phyloP scores from a whole-genome alignment of 208 protist genomes.

The Zelonia costaricensis region DNA sequence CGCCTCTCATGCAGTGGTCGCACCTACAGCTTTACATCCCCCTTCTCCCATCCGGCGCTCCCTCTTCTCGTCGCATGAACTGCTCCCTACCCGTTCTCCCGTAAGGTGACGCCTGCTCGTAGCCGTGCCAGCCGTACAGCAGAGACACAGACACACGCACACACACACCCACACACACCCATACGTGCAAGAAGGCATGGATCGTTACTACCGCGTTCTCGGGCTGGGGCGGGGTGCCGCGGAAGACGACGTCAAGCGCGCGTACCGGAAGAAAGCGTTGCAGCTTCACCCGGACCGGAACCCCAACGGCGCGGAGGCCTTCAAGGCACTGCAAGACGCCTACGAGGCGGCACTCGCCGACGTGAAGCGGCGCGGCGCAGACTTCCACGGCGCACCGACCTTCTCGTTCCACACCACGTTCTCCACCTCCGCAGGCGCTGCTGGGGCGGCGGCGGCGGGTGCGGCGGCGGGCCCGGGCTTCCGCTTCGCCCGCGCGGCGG shows the following conservation, averaged over 20 bases:
- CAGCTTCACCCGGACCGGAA: conserved; percentile 95
- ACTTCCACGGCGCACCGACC: not conserved
- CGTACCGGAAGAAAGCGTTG: conserved; percentile 92
- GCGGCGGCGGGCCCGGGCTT: conserved; percentile 24
- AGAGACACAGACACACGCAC: not conserved
- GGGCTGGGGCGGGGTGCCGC: conserved; percentile 73
- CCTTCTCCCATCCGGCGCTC: too few species aligned
- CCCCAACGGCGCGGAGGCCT: conserved; percentile 68
- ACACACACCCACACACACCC: not conserved
- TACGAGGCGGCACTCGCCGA: conserved; percentile 95
- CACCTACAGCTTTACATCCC: too few species aligned
- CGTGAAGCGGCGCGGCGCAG: conserved; percentile 36
- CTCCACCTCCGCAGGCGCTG: not conserved
- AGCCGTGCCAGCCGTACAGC: too few species aligned
- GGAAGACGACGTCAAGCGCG: conserved; percentile 86
- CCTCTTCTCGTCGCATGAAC: too few species aligned
- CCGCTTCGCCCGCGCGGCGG: conserved; percentile 26
- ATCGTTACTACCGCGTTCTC: conserved; percentile 49
- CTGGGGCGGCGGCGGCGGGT: not conserved
- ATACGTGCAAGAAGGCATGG: conserved; percentile 1
- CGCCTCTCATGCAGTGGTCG: too few species aligned
- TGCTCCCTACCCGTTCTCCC: too few species aligned
- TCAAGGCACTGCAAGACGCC: conserved; percentile 89
- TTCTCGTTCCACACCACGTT: conserved; percentile 1
- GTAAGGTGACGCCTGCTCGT: too few species aligned